Percentiles rank a stretch among this genome's conserved stretches.
Evolutionary conservation across 2,329 filamentous ascomycete genomes (phyloP).

Genomic region (Anisogramma anomala): DNA sequence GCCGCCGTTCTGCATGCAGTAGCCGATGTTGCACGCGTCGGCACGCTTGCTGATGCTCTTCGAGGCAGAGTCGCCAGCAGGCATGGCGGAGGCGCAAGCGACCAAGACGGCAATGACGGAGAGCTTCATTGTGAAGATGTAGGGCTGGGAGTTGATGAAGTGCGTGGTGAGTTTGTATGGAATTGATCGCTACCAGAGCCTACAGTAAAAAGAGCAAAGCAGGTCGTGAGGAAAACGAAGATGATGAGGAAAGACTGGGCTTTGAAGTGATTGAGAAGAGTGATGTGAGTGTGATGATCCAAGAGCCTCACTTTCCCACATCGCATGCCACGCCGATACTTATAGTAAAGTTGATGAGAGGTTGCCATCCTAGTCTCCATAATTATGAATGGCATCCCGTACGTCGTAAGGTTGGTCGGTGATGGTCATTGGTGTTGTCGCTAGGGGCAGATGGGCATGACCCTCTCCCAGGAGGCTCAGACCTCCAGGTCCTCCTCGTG

Average conservation of each 20-base stretch:
- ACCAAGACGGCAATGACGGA: slow-evolving; percentile 1
- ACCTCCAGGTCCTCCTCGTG: too few species aligned
- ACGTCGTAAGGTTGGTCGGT: too few species aligned
- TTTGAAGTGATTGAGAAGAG: not conserved
- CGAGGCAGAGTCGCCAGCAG: too few species aligned
- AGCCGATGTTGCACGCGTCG: slow-evolving; percentile 26
- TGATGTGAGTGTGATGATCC: not conserved
- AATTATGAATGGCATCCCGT: too few species aligned
- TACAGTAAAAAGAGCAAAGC: slow-evolving; percentile 7
- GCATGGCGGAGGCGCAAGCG: slow-evolving; percentile 4
- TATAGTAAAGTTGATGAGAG: too few species aligned
- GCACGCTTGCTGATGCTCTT: too few species aligned
- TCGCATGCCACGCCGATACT: too few species aligned
- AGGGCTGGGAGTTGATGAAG: not conserved
- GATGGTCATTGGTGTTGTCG: too few species aligned
- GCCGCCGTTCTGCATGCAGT: slow-evolving; percentile 35
- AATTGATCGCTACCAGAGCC: slow-evolving; percentile 9
- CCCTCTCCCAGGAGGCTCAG: too few species aligned
- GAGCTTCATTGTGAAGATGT: slow-evolving; percentile 9
- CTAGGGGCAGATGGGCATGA: too few species aligned
- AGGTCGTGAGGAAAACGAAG: slow-evolving; percentile 3
- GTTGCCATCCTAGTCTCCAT: too few species aligned
- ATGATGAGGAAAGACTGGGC: slow-evolving; percentile 4
- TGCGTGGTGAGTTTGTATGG: not conserved
- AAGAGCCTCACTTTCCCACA: too few species aligned